Evolutionary conservation across 2,329 filamentous ascomycete genomes (phyloP).

Genomic region (Kalaharituber pfeilii): DNA sequence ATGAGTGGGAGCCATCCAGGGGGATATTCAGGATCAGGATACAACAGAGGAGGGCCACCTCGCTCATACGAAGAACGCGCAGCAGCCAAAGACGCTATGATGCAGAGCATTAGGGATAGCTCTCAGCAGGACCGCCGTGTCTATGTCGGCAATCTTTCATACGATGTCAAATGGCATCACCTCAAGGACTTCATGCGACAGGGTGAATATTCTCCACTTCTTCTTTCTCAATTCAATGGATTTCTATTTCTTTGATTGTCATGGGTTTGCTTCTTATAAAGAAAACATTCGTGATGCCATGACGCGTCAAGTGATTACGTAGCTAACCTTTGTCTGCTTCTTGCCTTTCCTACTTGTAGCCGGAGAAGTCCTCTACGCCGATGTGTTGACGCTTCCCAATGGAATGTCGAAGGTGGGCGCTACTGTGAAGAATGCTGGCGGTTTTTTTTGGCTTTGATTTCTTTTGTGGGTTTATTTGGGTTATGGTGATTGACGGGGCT

Average conservation of each 20-base stretch:
- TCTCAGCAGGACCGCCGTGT: constrained; percentile 98
- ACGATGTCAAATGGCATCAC: constrained; percentile 99
- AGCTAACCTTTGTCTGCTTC: constrained; percentile 2
- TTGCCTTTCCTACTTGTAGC: constrained; percentile 38
- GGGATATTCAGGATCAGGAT: constrained; percentile 46
- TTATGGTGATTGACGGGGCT: constrained; percentile 98
- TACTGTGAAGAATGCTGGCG: constrained; percentile 51
- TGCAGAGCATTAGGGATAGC: constrained; percentile 80
- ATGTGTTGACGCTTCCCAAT: constrained; percentile 98
- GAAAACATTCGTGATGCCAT: no score
- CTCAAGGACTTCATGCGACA: constrained; percentile 99
- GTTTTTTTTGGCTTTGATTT: constrained; percentile 52
- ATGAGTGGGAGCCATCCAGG: constrained; percentile 58
- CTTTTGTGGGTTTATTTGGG: constrained; percentile 50
- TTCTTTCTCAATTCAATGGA: neutral
- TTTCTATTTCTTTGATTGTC: no score
- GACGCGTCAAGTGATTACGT: neutral
- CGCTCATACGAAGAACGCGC: constrained; percentile 71
- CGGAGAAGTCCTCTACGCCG: constrained; percentile 97
- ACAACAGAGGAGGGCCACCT: constrained; percentile 39
- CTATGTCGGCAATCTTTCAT: constrained; percentile 97
- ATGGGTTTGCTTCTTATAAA: no score
- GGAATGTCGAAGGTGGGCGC: constrained; percentile 99
- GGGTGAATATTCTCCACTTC: constrained; percentile 39
- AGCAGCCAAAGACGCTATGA: constrained; percentile 81